Evolutionary conservation across 208 protist species (phyloP).

Genomic region (Crithidia bombi): DNA sequence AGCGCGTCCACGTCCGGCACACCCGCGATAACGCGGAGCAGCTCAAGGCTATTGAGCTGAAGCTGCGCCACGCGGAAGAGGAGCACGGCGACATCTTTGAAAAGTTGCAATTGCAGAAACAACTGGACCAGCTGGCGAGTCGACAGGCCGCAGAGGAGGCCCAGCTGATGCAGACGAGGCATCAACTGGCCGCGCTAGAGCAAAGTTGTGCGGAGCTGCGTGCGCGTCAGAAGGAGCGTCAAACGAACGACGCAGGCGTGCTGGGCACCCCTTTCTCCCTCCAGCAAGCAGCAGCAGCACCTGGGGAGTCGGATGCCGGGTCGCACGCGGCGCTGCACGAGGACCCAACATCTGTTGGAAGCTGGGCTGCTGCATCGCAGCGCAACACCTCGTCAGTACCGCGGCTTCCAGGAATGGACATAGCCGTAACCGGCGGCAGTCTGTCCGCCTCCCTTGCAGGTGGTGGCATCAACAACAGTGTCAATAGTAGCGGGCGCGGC

Average conservation of each 20-base stretch:
- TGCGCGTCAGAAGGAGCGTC: neutral
- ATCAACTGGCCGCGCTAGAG: conserved; percentile 30
- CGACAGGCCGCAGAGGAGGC: conserved; percentile 52
- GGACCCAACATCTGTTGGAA: neutral
- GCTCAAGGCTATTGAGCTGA: conserved; percentile 43
- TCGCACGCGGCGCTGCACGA: neutral
- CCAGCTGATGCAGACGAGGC: conserved; percentile 35
- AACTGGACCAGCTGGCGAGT: conserved; percentile 58
- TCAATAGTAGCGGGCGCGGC: conserved; percentile 12
- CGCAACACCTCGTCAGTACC: neutral
- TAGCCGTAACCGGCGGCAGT: neutral
- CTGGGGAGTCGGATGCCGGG: neutral
- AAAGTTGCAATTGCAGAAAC: conserved; percentile 82
- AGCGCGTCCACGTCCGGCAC: conserved; percentile 40
- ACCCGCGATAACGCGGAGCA: conserved; percentile 31
- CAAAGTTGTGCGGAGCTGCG: conserved; percentile 23
- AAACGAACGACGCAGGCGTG: neutral
- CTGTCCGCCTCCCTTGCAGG: neutral
- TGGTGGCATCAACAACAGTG: conserved; percentile 2
- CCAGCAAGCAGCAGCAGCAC: neutral
- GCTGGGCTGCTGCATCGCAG: neutral
- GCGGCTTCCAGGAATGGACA: neutral
- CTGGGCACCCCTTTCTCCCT: neutral
- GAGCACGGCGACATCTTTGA: conserved; percentile 82
- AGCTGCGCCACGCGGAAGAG: conserved; percentile 57